These are phyloP conservation scores for Desmodesmus armatus DNA, from an alignment of 139 green algal species.

Conservation along the genomic window DNA sequence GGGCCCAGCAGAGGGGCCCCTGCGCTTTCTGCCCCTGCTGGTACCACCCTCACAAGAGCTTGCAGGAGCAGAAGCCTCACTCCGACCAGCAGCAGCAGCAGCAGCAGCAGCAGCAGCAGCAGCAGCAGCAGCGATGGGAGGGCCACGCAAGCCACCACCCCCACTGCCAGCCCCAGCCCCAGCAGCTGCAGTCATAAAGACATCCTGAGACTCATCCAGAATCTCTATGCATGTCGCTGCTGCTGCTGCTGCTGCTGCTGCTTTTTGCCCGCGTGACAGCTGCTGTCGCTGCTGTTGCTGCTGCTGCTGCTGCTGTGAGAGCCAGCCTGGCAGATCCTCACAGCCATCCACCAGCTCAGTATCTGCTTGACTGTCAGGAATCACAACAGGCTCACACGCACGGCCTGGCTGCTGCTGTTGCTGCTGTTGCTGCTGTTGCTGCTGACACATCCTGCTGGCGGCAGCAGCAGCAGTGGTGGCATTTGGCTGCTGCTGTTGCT, in stretches of 20 bases:
- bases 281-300: background rate
- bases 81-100: conserved; percentile 9
- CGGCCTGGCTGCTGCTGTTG: background rate
- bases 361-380: too few relatives aligned
- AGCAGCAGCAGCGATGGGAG: background rate
- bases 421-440: background rate
- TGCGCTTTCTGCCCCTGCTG: too few relatives aligned
- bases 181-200: background rate
- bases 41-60: too few relatives aligned
- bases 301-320: background rate
- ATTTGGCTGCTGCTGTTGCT: background rate
- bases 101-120: background rate
- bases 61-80: too few relatives aligned
- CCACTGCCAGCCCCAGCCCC: background rate
- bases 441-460: background rate
- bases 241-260: background rate
- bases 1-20: too few relatives aligned
- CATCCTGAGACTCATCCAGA: background rate
- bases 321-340: too few relatives aligned
- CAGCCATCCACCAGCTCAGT: too few relatives aligned
- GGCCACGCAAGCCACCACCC: background rate
- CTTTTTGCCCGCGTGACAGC: too few relatives aligned
- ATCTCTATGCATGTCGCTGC: background rate
- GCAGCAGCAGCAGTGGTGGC: background rate
- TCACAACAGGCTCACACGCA: too few relatives aligned